Evolutionary conservation across 345 rosid genomes (phyloP).

Genomic region (Physaria fendleri): DNA sequence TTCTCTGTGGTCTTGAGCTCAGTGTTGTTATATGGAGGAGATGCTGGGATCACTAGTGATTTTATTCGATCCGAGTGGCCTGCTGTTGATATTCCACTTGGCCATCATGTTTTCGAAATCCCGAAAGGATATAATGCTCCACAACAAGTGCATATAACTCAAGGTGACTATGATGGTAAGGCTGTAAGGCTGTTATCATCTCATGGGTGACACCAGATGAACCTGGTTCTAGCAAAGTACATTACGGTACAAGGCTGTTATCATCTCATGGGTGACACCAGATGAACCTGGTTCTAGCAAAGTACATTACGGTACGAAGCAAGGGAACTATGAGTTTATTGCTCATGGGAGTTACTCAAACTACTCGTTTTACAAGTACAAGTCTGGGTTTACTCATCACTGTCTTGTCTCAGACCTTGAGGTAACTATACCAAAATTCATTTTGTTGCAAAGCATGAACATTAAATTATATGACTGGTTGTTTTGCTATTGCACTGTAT

Average conservation of each 20-base stretch:
- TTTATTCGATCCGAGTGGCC: conserved; percentile 82
- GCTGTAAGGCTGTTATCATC: conserved; percentile 79
- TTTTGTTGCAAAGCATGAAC: background rate
- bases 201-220: conserved; percentile 84
- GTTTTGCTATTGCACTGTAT: background rate
- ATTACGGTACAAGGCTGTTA: conserved; percentile 68
- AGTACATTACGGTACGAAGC: conserved; percentile 54
- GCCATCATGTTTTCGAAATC: conserved; percentile 54
- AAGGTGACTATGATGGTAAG: conserved; percentile 87
- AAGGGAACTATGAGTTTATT: conserved; percentile 40
- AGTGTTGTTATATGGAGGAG: conserved; percentile 29
- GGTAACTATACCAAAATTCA: background rate
- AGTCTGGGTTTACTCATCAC: conserved; percentile 84
- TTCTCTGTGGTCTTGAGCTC: conserved; percentile 33
- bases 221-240: conserved; percentile 53
- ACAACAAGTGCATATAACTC: conserved; percentile 93
- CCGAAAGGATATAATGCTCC: conserved; percentile 87
- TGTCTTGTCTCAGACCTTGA: conserved; percentile 63
- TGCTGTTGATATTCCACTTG: conserved; percentile 72
- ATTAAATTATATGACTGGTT: background rate
- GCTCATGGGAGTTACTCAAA: conserved; percentile 57
- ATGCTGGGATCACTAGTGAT: conserved; percentile 60
- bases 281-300: conserved; percentile 53
- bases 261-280: conserved; percentile 83
- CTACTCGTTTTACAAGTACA: conserved; percentile 71